Percentiles rank a stretch among this genome's conserved stretches.
Evolutionary conservation across 2,329 filamentous ascomycete genomes (phyloP).

Genomic region (Botryosphaeria dothidea): DNA sequence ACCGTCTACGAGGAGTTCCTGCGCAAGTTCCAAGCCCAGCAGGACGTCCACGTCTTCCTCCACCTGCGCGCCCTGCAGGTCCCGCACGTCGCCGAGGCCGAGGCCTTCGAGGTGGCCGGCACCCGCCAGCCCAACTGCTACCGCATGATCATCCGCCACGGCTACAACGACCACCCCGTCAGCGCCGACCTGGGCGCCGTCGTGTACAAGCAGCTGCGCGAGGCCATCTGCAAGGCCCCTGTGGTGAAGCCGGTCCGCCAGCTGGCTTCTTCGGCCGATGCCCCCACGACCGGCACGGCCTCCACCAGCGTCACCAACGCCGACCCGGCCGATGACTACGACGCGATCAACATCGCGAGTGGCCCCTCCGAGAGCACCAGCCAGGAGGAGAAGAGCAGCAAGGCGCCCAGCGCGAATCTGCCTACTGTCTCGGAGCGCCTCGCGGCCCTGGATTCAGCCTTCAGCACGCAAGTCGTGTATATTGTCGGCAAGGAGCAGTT

Average conservation of each 20-base stretch:
- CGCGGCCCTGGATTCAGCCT: slow-evolving; percentile 43
- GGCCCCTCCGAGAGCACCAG: not conserved
- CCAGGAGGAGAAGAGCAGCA: not conserved
- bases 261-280: slow-evolving; percentile 1
- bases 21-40: slow-evolving; percentile 66
- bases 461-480: slow-evolving; percentile 51
- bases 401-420: not conserved
- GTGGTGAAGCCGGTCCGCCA: not conserved
- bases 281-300: not conserved
- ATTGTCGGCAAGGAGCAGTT: slow-evolving; percentile 64
- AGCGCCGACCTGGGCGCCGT: slow-evolving; percentile 62
- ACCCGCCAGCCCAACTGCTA: slow-evolving; percentile 63
- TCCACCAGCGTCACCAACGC: not conserved
- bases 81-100: slow-evolving; percentile 46
- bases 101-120: slow-evolving; percentile 49
- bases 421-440: slow-evolving; percentile 26
- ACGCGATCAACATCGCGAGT: not conserved
- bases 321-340: not conserved
- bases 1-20: slow-evolving; percentile 72
- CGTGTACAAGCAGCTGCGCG: slow-evolving; percentile 60
- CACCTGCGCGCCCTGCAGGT: slow-evolving; percentile 65
- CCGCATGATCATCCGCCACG: slow-evolving; percentile 68
- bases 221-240: slow-evolving; percentile 26
- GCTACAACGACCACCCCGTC: slow-evolving; percentile 71
- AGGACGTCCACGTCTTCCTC: slow-evolving; percentile 72